Evolutionary conservation across 768 basidiomycete genomes (phyloP), one percentile per base, ranked within the genome.

Genomic region (Macrocybe gigantea): DNA sequence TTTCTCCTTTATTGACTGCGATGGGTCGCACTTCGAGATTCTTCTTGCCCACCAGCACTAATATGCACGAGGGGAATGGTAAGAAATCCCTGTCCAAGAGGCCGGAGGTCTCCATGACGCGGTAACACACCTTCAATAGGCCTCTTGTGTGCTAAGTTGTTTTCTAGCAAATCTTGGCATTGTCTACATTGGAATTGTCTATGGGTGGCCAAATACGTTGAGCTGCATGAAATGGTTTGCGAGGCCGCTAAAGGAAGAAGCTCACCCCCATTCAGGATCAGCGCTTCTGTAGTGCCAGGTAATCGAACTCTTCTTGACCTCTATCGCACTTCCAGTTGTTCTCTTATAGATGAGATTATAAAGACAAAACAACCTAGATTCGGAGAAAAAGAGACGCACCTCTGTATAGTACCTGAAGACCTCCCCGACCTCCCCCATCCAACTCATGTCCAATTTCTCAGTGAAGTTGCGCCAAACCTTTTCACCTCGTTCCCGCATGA

Each of bases 1-100:
- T 97, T 72, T 98, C 95, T 45, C 95, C 95, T 77, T 99, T 98
- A 79, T 96, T 97, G 50, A 97, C 83, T 1, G 93, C 93, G 32
- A 94, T 76, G 4, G 93, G 95, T 51, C 95, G 82, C 14, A 97
- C 94, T 70, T 99, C 95, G 38, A 99, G 74, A 64, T 97, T 97
- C 82, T 97, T 97, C 77, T 99, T 99, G 13, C 95, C 95, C 31
- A 95, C 88, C 44, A 96, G 82, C 5, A 96, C 93, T 87, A 54
- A 1, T 1, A 22, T 4, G 22, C 37, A 32, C 3, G 22, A 43
- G 29, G 10, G 8, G 37, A 3, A 3, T 34, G 31, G 41, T 56
- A 29, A 41, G 48, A 29, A 52, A 15, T 12, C 38, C 38, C 7
- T 11, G 15, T 34, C 7, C 37, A 10, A 12, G 15, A 34, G 14